phyloP scores from a whole-genome alignment of 1,284 basidiomycete species.

The Apiotrichum porosum region DNA sequence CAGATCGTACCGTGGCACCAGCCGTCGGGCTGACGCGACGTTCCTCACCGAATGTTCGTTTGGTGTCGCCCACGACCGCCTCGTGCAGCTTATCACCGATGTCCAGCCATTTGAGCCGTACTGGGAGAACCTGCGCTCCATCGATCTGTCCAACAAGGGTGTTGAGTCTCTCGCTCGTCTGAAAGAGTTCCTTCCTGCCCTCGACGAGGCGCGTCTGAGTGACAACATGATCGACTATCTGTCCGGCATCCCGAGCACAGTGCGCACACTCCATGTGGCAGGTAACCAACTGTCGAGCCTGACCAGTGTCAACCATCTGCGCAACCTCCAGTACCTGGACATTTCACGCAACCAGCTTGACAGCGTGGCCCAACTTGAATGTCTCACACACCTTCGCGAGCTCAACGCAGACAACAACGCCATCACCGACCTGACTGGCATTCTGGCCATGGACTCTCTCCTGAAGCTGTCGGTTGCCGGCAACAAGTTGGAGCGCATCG shows the following conservation, averaged over 20 bases:
- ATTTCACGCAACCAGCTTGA: conserved; percentile 87
- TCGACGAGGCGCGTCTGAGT: conserved; percentile 74
- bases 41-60: conserved; percentile 92
- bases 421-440: conserved; percentile 70
- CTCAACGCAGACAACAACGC: conserved; percentile 80
- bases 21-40: conserved; percentile 58
- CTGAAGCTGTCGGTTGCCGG: conserved; percentile 75
- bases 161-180: conserved; percentile 85
- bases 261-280: conserved; percentile 75
- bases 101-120: conserved; percentile 90
- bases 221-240: conserved; percentile 78
- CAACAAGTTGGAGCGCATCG: conserved; percentile 65
- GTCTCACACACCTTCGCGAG: conserved; percentile 78
- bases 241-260: conserved; percentile 70
- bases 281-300: conserved; percentile 78
- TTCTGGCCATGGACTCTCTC: conserved; percentile 72
- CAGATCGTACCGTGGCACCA: conserved; percentile 16
- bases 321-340: conserved; percentile 81
- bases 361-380: conserved; percentile 74
- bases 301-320: conserved; percentile 82
- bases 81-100: conserved; percentile 90
- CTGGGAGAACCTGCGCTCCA: conserved; percentile 74
- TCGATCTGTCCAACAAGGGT: conserved; percentile 73
- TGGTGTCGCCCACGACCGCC: conserved; percentile 78
- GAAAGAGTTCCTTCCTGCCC: conserved; percentile 85